Percentiles rank a stretch among this genome's conserved stretches.
Conservation (phyloP, 305 asterid genomes). For the Fraxinus nigra region DNA sequence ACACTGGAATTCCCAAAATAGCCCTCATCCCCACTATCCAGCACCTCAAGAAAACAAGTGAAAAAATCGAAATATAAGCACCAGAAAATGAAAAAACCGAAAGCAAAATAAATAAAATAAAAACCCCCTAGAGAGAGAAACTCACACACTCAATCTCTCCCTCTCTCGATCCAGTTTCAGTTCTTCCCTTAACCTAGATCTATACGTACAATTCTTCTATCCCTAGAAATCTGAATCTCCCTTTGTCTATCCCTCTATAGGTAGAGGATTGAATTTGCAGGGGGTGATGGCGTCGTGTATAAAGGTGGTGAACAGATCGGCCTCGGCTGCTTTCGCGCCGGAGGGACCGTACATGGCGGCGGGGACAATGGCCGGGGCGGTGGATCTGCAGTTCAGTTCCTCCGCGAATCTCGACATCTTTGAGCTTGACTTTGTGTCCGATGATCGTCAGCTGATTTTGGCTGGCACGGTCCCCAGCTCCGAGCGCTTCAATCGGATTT, state of each 20-base stretch:
- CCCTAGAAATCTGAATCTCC: conserved; percentile 15
- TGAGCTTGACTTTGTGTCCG: conserved; percentile 80
- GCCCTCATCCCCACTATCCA: background rate
- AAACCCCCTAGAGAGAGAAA: conserved; percentile 39
- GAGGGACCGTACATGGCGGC: conserved; percentile 87
- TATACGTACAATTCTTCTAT: conserved; percentile 18
- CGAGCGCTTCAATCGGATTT: conserved; percentile 78
- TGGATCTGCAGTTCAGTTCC: conserved; percentile 95
- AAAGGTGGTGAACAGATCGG: conserved; percentile 92
- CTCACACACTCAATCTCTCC: background rate
- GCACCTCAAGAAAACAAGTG: background rate
- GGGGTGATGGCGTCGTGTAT: conserved; percentile 70
- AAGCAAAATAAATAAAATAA: conserved; percentile 20
- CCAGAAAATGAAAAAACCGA: conserved; percentile 26
- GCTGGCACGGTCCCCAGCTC: conserved; percentile 71
- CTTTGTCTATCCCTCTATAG: conserved; percentile 6
- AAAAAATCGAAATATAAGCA: conserved; percentile 5
- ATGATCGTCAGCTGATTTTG: conserved; percentile 61
- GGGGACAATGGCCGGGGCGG: conserved; percentile 99
- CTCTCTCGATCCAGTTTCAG: conserved; percentile 39
- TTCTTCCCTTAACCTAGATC: conserved; percentile 14
- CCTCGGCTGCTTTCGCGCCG: conserved; percentile 92
- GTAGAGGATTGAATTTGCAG: conserved; percentile 27
- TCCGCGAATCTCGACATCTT: conserved; percentile 89
- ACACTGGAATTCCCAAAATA: background rate